Base-by-base conservation (phyloP, 1,284 basidiomycete genomes). In the Sanghuangporus sanghuang region DNA sequence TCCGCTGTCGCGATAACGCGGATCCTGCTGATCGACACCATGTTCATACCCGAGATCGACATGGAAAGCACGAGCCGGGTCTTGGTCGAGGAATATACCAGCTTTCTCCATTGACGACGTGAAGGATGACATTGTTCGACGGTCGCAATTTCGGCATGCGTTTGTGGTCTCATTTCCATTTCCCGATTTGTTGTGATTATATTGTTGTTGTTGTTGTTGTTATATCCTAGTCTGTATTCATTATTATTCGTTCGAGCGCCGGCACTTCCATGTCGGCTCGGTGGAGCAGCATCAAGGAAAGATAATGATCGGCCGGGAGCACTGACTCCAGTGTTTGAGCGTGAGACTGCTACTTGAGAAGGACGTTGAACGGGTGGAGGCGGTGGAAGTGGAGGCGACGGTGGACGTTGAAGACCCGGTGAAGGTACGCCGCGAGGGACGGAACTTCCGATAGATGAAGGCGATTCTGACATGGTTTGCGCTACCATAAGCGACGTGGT, bases 31-130 rank as follows among this genome's bases (percentile, higher is more conserved):
- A 32, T 32, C 27, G 32, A 27, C 46, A 14, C 59, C 14, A 16
- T 40, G 32, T 27, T 36, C 27, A 21, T 53, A 16, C 6, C n/a
- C n/a, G 32, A 53, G 52, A 27, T 53, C 59, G 4, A 61, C 46
- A 8, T 61, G 46, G 18, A 54, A 40, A 32, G 42, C 52, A 40
- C 50, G 59, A 2, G 49, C 11, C 6, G 21, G 18, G 39, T 23
- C 38, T 11, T 44, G 48, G 21, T 61, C 60, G 18, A 61, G 16
- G 21, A 53, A 32, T 8, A 18, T 38, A 54, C 27, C 35, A 11
- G 49, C 49, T 42, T 61, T 61, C 39, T 61, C 60, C 36, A 56
- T 42, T 27, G 60, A 55, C 36, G 53, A 7, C 14, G 36, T 54
- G 6, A 54, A n/a, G 4, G 53, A 54, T 8, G 50, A 52, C 50